These are phyloP conservation scores for Microthlaspi erraticum DNA, from an alignment of 345 rosid species.

Conservation along the genomic window DNA sequence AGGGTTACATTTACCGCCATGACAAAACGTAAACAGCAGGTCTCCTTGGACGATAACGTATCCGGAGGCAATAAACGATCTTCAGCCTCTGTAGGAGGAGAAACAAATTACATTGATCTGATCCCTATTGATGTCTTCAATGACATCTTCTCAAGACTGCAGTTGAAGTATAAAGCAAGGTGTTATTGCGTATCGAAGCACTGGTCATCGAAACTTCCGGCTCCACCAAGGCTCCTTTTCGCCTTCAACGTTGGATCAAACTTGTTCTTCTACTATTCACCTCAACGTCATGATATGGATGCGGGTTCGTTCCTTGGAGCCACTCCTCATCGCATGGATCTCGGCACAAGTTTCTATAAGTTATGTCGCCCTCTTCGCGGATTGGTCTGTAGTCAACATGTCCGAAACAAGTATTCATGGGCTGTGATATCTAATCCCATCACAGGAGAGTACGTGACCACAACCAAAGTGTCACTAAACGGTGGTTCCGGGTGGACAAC, in stretches of 20 bases:
- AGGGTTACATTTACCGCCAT: too few species aligned
- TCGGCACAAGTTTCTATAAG: background rate
- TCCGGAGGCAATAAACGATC: too few species aligned
- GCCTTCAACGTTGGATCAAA: background rate
- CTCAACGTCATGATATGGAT: background rate
- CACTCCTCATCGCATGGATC: background rate
- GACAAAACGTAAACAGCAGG: too few species aligned
- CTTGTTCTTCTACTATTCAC: slow-evolving; percentile 8
- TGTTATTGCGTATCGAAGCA: slow-evolving; percentile 22
- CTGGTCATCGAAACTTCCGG: background rate
- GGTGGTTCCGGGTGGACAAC: too few species aligned
- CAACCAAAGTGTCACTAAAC: background rate
- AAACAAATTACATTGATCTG: background rate
- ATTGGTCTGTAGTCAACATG: background rate
- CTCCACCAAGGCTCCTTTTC: background rate
- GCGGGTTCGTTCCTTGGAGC: background rate
- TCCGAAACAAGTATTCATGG: background rate
- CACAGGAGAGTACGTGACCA: background rate
- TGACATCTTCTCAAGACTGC: background rate
- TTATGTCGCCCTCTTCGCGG: background rate
- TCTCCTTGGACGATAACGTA: too few species aligned
- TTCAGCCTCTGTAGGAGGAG: too few species aligned
- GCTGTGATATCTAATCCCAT: slow-evolving; percentile 15
- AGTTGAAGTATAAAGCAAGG: background rate
- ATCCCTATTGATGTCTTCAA: background rate